Percentiles rank a stretch among this genome's conserved stretches.
Conservation (phyloP, 106 monocot genomes). For the Platanthera guangdongensis region DNA sequence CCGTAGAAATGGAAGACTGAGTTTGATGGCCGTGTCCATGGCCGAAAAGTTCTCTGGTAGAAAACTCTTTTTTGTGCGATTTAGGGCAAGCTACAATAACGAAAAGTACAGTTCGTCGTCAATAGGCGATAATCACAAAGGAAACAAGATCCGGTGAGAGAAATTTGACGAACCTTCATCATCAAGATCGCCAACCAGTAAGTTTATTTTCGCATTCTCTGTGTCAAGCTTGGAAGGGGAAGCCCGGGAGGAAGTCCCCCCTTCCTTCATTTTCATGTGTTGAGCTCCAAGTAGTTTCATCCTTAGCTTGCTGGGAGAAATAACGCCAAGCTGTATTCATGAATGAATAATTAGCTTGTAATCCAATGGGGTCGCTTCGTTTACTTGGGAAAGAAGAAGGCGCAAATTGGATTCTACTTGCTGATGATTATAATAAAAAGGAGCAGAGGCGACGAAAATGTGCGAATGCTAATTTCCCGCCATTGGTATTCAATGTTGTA, state of each 20-base stretch:
- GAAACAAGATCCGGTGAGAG: neutral
- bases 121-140: neutral
- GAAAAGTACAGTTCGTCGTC: neutral
- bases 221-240: conserved; percentile 59
- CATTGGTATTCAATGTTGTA: conserved; percentile 1
- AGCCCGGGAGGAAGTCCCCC: conserved; percentile 32
- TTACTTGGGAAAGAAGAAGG: conserved; percentile 2
- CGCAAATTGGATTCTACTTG: neutral
- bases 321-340: conserved; percentile 49
- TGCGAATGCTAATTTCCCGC: too few species aligned
- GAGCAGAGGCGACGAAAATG: too few species aligned
- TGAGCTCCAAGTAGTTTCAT: conserved; percentile 80
- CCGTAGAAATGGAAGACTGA: neutral
- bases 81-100: neutral
- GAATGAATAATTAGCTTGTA: neutral
- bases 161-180: conserved; percentile 23
- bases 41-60: neutral
- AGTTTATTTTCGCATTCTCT: conserved; percentile 41
- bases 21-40: conserved; percentile 2
- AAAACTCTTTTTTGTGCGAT: conserved; percentile 3
- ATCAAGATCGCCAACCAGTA: conserved; percentile 31
- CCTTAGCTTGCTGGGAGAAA: conserved; percentile 76
- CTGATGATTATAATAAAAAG: neutral
- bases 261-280: conserved; percentile 32
- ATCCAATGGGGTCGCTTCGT: neutral